Percentiles rank a stretch among this genome's conserved stretches.
phyloP scores from a whole-genome alignment of 1,284 basidiomycete genomes.

The Ustilago shanxiensis region DNA sequence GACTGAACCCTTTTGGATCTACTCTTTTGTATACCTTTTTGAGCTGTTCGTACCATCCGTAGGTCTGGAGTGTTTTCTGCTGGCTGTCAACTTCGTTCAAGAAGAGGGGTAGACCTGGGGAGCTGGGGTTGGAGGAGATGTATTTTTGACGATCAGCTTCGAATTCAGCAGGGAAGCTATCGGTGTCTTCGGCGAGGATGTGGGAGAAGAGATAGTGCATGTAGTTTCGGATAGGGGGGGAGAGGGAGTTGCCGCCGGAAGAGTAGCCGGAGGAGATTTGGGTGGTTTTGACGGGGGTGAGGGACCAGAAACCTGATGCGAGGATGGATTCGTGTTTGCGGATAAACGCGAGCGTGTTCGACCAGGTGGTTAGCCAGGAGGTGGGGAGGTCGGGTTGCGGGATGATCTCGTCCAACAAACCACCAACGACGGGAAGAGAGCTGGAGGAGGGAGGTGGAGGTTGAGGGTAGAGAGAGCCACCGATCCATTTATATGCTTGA shows the following conservation, averaged over 20 bases:
- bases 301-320: conserved; percentile 21
- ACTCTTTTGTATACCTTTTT: conserved; percentile 27
- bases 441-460: background rate
- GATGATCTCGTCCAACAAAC: background rate
- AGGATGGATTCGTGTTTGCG: conserved; percentile 8
- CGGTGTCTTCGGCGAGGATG: conserved; percentile 9
- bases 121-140: conserved; percentile 15
- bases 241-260: conserved; percentile 44
- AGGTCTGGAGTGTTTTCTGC: conserved; percentile 40
- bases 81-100: conserved; percentile 48
- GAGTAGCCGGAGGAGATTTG: conserved; percentile 31
- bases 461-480: conserved; percentile 30
- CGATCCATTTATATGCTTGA: conserved; percentile 44
- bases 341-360: conserved; percentile 16
- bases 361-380: conserved; percentile 13
- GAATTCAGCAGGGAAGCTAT: conserved; percentile 19
- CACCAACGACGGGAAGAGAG: background rate
- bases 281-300: conserved; percentile 39
- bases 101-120: conserved; percentile 45
- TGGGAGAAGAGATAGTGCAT: conserved; percentile 22
- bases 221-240: conserved; percentile 25
- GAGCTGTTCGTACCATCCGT: conserved; percentile 36
- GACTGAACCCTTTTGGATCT: conserved; percentile 36
- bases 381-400: background rate
- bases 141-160: conserved; percentile 16